These are phyloP conservation scores for Platanthera zijinensis DNA, from an alignment of 106 monocot species.

Conservation along the genomic window DNA sequence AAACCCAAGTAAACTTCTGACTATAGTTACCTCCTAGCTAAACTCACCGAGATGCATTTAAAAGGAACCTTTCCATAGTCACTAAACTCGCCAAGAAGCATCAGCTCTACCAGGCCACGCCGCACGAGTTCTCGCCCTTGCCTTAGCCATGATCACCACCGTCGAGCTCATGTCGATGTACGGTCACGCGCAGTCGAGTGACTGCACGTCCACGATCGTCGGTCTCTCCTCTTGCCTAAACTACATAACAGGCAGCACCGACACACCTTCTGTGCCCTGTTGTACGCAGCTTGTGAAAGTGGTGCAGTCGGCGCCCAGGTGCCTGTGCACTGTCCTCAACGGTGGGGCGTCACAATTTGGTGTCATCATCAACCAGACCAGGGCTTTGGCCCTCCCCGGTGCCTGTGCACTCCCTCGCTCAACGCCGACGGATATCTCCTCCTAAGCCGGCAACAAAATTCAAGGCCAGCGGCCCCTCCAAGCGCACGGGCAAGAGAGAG, in stretches of 20 bases:
- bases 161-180: background rate
- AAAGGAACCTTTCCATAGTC: background rate
- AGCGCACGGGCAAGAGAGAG: no score
- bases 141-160: background rate
- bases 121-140: background rate
- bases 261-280: conserved; percentile 8
- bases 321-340: conserved; percentile 15
- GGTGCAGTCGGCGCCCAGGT: conserved; percentile 7
- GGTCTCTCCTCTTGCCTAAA: conserved; percentile 17
- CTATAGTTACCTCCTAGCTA: background rate
- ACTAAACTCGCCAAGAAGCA: background rate
- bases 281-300: conserved; percentile 15
- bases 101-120: no score
- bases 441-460: no score
- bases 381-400: conserved; percentile 13
- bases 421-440: no score
- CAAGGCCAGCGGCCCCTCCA: no score
- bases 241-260: conserved; percentile 12
- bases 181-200: conserved; percentile 4
- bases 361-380: conserved; percentile 14
- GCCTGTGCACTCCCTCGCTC: no score
- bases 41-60: background rate
- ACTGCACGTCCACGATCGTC: conserved; percentile 13
- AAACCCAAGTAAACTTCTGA: background rate
- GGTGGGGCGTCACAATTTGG: conserved; percentile 4